Base-by-base conservation (phyloP, 2,329 filamentous ascomycete species). In the Penicillium sp. region DNA sequence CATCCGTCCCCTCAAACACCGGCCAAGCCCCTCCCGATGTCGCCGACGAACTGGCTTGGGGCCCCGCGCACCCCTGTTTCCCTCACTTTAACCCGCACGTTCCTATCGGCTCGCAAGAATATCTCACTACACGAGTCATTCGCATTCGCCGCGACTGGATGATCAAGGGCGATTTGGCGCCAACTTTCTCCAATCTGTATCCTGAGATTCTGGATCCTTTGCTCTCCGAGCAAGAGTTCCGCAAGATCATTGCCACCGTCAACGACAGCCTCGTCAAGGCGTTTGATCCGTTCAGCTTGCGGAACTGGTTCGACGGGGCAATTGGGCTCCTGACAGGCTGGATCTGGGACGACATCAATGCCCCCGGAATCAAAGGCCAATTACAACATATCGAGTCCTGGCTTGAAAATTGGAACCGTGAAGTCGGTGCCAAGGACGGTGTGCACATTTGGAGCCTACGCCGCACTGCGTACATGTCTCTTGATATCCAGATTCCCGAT, bases 71-170 rank as follows among this genome's bases (percentile, higher is more conserved):
- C 74, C 94, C 95, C 4, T 99, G 95, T 75, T 98, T 89, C 73
- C 95, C 95, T 51, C 95, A 98, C 72, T 81, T 92, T 41, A 98
- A 98, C 71, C 90, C 93, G 0, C 93, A 99, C 75, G 94, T 97
- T 5, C 88, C 93, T 0, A 73, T 90, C 11, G 82, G 88, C 58
- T 96, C 91, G 7, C 82, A 85, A 14, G 87, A 96, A 65, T 91
- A 91, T 71, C 77, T 83, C 48, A 87, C 83, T 6, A 99, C 95
- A 1, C 89, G 94, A 58, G 90, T 99, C 64, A 97, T 99, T 69
- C 89, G 95, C 15, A 89, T 99, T 63, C 88, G 89, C 59, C 86
- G 95, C 43, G 95, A 99, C 76, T 99, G 93, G 90, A 88, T 98
- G 78, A 77, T 93, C 34, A 86, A 88, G 61, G 95, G 94, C 38